Percentiles rank a stretch among this genome's conserved stretches.
Evolutionary conservation across 169 alveolate species (phyloP).

Genomic region (Plasmodium knowlesi): DNA sequence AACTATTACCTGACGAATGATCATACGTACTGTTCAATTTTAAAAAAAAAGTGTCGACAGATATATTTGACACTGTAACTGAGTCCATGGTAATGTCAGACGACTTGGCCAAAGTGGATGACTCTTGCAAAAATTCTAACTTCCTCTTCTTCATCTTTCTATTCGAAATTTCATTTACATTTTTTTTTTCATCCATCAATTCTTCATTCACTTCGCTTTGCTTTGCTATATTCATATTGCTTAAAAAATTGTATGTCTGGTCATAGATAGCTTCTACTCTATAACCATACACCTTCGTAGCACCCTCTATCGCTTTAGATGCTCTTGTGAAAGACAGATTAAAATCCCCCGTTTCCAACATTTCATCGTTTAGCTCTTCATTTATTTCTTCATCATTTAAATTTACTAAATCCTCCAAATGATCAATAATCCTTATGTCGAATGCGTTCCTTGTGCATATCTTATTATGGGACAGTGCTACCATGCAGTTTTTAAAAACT

Average conservation of each 20-base stretch:
- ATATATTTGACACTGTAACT: slow-evolving; percentile 44
- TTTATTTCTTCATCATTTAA: slow-evolving; percentile 81
- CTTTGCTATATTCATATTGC: slow-evolving; percentile 81
- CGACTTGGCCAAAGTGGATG: slow-evolving; percentile 68
- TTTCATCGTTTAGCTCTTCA: slow-evolving; percentile 77
- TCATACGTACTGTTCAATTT: slow-evolving; percentile 70
- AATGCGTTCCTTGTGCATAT: slow-evolving; percentile 88
- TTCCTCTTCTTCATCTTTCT: slow-evolving; percentile 66
- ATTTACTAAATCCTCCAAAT: slow-evolving; percentile 86
- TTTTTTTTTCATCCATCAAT: slow-evolving; percentile 38
- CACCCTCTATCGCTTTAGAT: slow-evolving; percentile 86
- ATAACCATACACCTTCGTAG: slow-evolving; percentile 85
- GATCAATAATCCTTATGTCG: slow-evolving; percentile 88
- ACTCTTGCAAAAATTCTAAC: slow-evolving; percentile 60
- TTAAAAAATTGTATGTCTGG: slow-evolving; percentile 82
- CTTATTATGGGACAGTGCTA: slow-evolving; percentile 86
- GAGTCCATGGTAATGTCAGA: slow-evolving; percentile 64
- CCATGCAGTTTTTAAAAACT: slow-evolving; percentile 84
- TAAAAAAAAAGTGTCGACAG: slow-evolving; percentile 72
- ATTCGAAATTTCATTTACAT: slow-evolving; percentile 14
- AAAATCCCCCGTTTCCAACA: slow-evolving; percentile 63
- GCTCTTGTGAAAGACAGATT: slow-evolving; percentile 82
- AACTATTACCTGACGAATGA: slow-evolving; percentile 34
- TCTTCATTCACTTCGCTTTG: slow-evolving; percentile 51
- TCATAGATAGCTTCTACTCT: slow-evolving; percentile 87